Percentiles rank a stretch among this genome's conserved stretches.
phyloP scores from a whole-genome alignment of 2,329 filamentous ascomycete species.

The Fusarium neocosmosporiellum region DNA sequence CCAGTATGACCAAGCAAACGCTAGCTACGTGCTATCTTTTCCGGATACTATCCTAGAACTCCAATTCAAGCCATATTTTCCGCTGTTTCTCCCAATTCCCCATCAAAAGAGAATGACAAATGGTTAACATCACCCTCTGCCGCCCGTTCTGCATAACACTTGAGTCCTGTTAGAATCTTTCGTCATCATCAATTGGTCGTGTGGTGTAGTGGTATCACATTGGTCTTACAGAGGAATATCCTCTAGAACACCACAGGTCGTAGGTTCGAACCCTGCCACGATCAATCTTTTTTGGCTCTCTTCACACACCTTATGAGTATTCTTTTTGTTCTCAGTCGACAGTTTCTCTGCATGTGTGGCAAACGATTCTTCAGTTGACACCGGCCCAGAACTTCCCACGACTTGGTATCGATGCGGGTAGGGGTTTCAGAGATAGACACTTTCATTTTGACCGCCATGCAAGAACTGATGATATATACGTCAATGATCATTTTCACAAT shows the following conservation, averaged over 20 bases:
- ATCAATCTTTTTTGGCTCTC: not conserved
- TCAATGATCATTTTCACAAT: not conserved
- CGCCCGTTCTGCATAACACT: no score
- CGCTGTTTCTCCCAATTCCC: not conserved
- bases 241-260: slow-evolving; percentile 27
- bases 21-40: no score
- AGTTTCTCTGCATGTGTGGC: not conserved
- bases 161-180: not conserved
- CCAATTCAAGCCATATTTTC: not conserved
- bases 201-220: slow-evolving; percentile 31
- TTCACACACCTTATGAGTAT: not conserved
- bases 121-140: no score
- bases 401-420: not conserved
- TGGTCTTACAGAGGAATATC: slow-evolving; percentile 25
- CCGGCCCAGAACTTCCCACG: not conserved
- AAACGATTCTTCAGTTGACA: not conserved
- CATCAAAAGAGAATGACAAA: not conserved
- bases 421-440: not conserved
- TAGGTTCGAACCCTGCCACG: slow-evolving; percentile 42
- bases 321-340: not conserved
- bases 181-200: slow-evolving; percentile 14
- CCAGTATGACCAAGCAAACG: not conserved
- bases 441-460: not conserved
- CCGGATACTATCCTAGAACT: no score
- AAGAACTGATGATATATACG: not conserved